Evolutionary conservation across 1,284 basidiomycete species (phyloP), one percentile per base, ranked within the genome.

Genomic region (Cryptococcus floricola): DNA sequence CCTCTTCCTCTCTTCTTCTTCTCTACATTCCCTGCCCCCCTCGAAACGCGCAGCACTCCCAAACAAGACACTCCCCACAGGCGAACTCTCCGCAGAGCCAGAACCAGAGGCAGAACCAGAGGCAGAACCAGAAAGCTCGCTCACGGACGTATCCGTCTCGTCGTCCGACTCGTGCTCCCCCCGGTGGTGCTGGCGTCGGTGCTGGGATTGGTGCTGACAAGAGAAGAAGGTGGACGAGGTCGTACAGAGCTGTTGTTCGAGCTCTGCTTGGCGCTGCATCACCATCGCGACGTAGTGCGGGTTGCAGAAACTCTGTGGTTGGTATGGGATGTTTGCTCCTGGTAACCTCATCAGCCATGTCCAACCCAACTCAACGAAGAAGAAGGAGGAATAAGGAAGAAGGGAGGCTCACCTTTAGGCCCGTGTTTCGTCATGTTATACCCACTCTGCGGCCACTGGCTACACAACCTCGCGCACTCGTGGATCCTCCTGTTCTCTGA

Each of bases 371-470:
- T 10, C 14, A 8, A 37, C 10, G 19, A 23, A 2, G 5, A 5
- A 0, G 44, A 13, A 27, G 28, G 48, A 45, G 23, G 23, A 23
- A 19, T 1, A 2, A 23, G 23, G 23, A 23, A 23, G 2, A 23
- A 19, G 19, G 19, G 19, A 19, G 19, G 62, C 76, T 54, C 56
- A 86, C 88, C 88, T 65, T 80, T 74, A 4, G 81, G 78, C 13
- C 88, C 89, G 63, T 83, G 87, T 72, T 91, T 91, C n/a, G 84
- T 74, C 54, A 83, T 80, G 65, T 84, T 87, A 74, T 92, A 91
- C 47, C 88, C 86, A 74, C 86, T 88, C 54, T 75, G 63, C 57
- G 91, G 90, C 78, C 90, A 88, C 68, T 91, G 89, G 7, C 66
- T 69, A 47, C 74, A 74, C 16, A 78, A 59, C 37, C 68, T 61